These are phyloP conservation scores for Mycosphaerella sp. DNA, from an alignment of 2,329 filamentous ascomycete species.

Conservation along the genomic window DNA sequence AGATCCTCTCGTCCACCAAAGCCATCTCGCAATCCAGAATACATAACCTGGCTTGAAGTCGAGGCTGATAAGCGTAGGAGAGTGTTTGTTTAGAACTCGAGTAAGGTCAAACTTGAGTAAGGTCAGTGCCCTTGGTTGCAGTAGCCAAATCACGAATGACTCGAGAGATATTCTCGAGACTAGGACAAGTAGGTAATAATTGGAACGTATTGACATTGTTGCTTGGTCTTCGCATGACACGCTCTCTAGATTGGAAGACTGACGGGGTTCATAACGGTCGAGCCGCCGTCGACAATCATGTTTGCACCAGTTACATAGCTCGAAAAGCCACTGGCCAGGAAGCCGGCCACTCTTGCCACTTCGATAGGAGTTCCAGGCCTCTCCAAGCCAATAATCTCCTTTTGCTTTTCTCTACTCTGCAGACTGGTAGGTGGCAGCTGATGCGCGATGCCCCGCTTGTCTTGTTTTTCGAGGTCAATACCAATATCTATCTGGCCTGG, in stretches of 20 bases:
- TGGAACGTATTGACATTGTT: not conserved
- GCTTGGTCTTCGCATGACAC: not conserved
- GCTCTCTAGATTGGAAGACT: slow-evolving; percentile 25
- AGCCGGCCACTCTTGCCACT: slow-evolving; percentile 55
- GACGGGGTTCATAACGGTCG: slow-evolving; percentile 35
- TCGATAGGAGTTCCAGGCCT: slow-evolving; percentile 52
- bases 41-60: not conserved
- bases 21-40: slow-evolving; percentile 57
- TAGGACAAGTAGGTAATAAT: not conserved
- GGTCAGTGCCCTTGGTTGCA: not conserved
- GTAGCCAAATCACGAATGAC: not conserved
- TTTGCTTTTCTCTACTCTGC: slow-evolving; percentile 47
- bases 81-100: not conserved
- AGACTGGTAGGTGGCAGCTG: slow-evolving; percentile 52
- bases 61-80: not conserved
- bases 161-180: not conserved
- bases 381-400: slow-evolving; percentile 52
- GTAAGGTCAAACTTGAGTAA: not conserved
- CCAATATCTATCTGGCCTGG: slow-evolving; percentile 45
- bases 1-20: slow-evolving; percentile 95
- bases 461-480: slow-evolving; percentile 44
- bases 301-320: slow-evolving; percentile 58
- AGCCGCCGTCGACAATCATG: slow-evolving; percentile 56
- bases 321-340: slow-evolving; percentile 57
- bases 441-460: slow-evolving; percentile 45